Percentiles rank a stretch among this genome's conserved stretches.
Conservation (phyloP, 805 yeast species). For the Ogataea dorogensis region DNA sequence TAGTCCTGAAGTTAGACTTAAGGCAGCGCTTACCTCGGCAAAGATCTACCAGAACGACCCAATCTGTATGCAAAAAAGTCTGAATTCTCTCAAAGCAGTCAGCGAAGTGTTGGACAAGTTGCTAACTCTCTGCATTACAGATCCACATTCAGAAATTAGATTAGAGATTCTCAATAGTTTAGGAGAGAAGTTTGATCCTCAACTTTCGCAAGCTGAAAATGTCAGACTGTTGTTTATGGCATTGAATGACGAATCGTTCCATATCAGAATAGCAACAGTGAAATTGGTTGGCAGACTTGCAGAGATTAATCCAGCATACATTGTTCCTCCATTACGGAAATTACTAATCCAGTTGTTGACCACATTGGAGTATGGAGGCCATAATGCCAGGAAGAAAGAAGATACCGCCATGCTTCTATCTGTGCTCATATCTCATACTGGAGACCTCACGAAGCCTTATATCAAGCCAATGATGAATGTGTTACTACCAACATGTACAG, state of each 20-base stretch:
- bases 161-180: constrained; percentile 72
- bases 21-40: constrained; percentile 83
- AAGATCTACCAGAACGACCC: constrained; percentile 74
- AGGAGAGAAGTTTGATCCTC: constrained; percentile 80
- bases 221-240: constrained; percentile 84
- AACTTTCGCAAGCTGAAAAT: constrained; percentile 90
- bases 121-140: constrained; percentile 81
- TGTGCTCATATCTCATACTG: constrained; percentile 71
- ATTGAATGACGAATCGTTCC: constrained; percentile 85
- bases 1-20: constrained; percentile 72
- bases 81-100: constrained; percentile 77
- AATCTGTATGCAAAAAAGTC: constrained; percentile 79
- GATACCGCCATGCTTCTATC: constrained; percentile 79
- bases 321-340: constrained; percentile 88
- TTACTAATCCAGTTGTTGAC: constrained; percentile 82
- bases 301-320: constrained; percentile 88
- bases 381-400: constrained; percentile 70
- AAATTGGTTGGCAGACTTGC: constrained; percentile 81
- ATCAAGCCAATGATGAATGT: constrained; percentile 88
- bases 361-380: constrained; percentile 77
- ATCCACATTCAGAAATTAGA: constrained; percentile 82
- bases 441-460: constrained; percentile 84
- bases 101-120: constrained; percentile 81
- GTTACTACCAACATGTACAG: constrained; percentile 71
- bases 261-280: constrained; percentile 75